Conservation (phyloP, 1,284 basidiomycete genomes). For the Pseudozyma sp. region DNA sequence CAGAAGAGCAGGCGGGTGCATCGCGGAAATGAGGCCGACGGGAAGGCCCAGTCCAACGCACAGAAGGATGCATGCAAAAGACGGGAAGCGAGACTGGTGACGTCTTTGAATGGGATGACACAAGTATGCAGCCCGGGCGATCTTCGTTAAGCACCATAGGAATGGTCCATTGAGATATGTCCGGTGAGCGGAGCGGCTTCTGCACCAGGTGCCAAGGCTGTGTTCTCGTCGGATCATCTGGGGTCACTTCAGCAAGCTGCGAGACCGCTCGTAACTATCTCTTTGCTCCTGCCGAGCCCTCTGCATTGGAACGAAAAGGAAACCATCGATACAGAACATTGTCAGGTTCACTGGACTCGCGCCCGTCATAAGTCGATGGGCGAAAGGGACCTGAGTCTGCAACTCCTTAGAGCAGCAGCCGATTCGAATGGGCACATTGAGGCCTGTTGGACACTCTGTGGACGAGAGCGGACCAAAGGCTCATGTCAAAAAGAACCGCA, state of each 20-base stretch:
- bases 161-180: constrained; percentile 41
- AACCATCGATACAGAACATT: neutral
- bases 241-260: no score
- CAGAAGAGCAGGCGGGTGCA: constrained; percentile 46
- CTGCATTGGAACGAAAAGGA: constrained; percentile 4
- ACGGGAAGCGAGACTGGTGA: neutral
- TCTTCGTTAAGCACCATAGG: neutral
- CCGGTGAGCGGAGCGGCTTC: constrained; percentile 6
- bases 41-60: neutral
- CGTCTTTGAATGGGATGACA: neutral
- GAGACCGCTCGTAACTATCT: neutral
- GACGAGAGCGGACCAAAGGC: neutral
- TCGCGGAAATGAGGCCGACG: constrained; percentile 16
- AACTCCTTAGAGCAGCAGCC: no score
- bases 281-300: neutral
- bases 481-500: constrained; percentile 11
- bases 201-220: neutral
- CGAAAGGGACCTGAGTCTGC: no score
- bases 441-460: neutral
- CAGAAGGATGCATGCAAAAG: no score
- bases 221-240: no score
- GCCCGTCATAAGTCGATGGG: no score
- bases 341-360: no score
- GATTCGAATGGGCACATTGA: no score
- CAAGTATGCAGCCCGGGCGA: constrained; percentile 12